Evolutionary conservation across 176 grass and related monocot genomes (phyloP).

Genomic region (Pharus latifolius): DNA sequence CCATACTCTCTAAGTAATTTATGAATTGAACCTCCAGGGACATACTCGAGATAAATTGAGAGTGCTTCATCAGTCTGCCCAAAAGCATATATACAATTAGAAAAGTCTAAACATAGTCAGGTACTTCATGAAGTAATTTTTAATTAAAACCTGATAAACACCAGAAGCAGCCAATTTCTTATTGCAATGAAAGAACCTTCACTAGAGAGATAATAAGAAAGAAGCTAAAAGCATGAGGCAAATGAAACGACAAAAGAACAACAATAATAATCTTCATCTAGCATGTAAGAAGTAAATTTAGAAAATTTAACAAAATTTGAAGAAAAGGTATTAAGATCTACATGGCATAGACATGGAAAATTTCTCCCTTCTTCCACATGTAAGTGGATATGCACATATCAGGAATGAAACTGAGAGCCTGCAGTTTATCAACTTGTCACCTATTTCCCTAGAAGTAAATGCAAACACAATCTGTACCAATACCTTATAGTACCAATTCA

Average conservation of each 20-base stretch:
- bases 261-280: background rate
- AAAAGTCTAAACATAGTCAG: background rate
- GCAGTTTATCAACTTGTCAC: background rate
- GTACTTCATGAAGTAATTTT: background rate
- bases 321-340: background rate
- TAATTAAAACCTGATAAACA: background rate
- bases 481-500: background rate
- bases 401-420: background rate
- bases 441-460: background rate
- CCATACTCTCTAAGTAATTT: conserved; percentile 50
- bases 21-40: conserved; percentile 53
- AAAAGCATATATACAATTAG: background rate
- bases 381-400: background rate
- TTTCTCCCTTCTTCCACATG: background rate
- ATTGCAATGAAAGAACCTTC: background rate
- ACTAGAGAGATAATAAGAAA: background rate
- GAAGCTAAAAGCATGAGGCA: background rate
- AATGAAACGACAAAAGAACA: background rate
- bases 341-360: background rate
- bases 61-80: conserved; percentile 34
- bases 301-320: background rate
- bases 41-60: conserved; percentile 59
- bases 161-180: background rate
- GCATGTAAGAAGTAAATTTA: background rate
- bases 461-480: background rate